Percentiles rank a stretch among this genome's conserved stretches.
phyloP scores from a whole-genome alignment of 2,329 filamentous ascomycete genomes.

The Venturia aucupariae region DNA sequence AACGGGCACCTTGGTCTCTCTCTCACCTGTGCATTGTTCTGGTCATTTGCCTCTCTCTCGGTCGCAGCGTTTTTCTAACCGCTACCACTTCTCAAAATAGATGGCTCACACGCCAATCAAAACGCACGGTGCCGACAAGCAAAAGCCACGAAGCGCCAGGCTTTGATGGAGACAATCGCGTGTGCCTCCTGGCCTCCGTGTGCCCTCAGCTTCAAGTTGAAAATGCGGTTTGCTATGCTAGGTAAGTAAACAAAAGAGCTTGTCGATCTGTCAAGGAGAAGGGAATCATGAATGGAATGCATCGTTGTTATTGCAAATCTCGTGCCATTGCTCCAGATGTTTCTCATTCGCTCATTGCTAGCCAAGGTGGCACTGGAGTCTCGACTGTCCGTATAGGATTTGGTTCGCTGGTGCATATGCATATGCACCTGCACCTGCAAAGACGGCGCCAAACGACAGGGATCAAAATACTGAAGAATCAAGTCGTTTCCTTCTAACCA shows the following conservation, averaged over 20 bases:
- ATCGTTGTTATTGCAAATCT: not conserved
- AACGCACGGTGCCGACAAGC: not conserved
- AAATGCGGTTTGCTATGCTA: no score
- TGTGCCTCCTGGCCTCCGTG: not conserved
- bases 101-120: not conserved
- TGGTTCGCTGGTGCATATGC: no score
- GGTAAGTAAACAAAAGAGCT: no score
- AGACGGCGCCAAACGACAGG: not conserved
- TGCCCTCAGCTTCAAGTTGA: no score
- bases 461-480: not conserved
- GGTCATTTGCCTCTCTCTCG: constrained; percentile 10
- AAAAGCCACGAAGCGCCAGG: constrained; percentile 7
- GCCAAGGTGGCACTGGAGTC: not conserved
- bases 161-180: not conserved
- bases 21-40: no score
- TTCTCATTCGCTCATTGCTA: not conserved
- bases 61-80: constrained; percentile 1
- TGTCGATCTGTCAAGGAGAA: not conserved
- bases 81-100: constrained; percentile 4
- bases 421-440: constrained; percentile 2
- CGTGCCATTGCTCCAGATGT: not conserved
- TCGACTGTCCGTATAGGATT: not conserved
- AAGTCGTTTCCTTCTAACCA: not conserved
- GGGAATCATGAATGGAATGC: not conserved
- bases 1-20: not conserved